phyloP scores from a whole-genome alignment of 768 basidiomycete species.

The Pulveroboletus sp. region DNA sequence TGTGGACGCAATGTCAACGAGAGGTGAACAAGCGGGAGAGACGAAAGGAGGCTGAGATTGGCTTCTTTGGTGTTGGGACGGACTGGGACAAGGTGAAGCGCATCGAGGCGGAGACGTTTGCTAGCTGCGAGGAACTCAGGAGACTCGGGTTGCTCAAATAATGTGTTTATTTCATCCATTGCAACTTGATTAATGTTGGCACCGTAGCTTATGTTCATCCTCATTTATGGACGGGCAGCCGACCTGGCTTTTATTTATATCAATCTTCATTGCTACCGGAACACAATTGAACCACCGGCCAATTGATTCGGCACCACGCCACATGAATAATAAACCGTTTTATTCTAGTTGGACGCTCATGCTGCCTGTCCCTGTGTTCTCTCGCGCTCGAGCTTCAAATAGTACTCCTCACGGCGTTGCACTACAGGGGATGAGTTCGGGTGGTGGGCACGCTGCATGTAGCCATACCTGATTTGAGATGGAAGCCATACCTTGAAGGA shows the following conservation, averaged over 20 bases:
- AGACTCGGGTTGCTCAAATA: conserved; percentile 54
- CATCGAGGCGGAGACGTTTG: conserved; percentile 68
- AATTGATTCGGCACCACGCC: conserved; percentile 1
- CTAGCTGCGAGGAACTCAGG: conserved; percentile 77
- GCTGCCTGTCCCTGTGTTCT: conserved; percentile 25
- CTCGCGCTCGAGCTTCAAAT: conserved; percentile 77
- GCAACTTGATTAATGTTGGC: conserved; percentile 9
- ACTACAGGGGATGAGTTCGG: conserved; percentile 45
- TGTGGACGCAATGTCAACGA: conserved; percentile 70
- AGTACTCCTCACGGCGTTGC: conserved; percentile 79
- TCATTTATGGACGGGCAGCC: not conserved
- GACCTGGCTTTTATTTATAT: conserved; percentile 31
- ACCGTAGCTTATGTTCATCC: conserved; percentile 11
- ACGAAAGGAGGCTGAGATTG: conserved; percentile 71
- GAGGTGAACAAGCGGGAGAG: conserved; percentile 67
- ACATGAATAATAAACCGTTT: conserved; percentile 14
- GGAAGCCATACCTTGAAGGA: conserved; percentile 74
- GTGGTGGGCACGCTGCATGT: not conserved
- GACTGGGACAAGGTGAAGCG: conserved; percentile 86
- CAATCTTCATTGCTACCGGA: not conserved
- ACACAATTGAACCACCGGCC: not conserved
- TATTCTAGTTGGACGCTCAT: conserved; percentile 12
- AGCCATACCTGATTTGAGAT: conserved; percentile 69
- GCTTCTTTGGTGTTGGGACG: conserved; percentile 88
- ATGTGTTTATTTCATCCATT: conserved; percentile 9